phyloP scores from a whole-genome alignment of 768 basidiomycete species.

The Pleurotus eryngii region DNA sequence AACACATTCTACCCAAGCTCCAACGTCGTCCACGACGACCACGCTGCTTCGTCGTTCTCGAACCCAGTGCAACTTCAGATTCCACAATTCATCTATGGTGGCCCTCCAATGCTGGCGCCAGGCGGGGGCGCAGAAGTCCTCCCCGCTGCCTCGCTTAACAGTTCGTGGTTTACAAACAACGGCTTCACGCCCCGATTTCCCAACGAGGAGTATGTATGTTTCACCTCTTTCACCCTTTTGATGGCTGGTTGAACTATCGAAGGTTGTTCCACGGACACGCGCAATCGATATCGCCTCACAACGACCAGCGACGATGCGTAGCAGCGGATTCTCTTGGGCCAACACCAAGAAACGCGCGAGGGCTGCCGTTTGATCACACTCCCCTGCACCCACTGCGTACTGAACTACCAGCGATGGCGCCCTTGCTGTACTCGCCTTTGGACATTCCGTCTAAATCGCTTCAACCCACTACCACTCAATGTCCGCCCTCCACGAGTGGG shows the following conservation, averaged over 20 bases:
- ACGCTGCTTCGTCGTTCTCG: slow-evolving; percentile 6
- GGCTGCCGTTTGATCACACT: neutral
- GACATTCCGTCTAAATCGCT: too few relatives aligned
- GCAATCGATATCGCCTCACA: too few relatives aligned
- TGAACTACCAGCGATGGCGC: too few relatives aligned
- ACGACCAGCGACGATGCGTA: too few relatives aligned
- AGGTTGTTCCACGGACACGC: too few relatives aligned
- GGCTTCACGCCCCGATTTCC: slow-evolving; percentile 28
- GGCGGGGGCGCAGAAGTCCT: slow-evolving; percentile 76
- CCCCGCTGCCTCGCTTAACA: slow-evolving; percentile 38
- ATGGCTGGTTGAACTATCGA: neutral
- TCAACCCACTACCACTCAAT: too few relatives aligned
- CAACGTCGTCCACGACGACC: neutral
- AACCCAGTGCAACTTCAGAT: slow-evolving; percentile 47
- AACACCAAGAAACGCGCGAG: neutral
- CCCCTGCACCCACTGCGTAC: neutral
- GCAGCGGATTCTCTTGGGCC: too few relatives aligned
- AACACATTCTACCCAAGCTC: slow-evolving; percentile 2
- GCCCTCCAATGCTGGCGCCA: slow-evolving; percentile 57
- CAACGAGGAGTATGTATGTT: slow-evolving; percentile 13
- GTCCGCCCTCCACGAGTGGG: too few relatives aligned
- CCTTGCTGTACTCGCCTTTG: too few relatives aligned
- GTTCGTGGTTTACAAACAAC: slow-evolving; percentile 49
- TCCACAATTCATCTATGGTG: slow-evolving; percentile 59
- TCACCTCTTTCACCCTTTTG: neutral